Base-by-base conservation (phyloP, 140 eudicot species). In the Stevia rebaudiana region DNA sequence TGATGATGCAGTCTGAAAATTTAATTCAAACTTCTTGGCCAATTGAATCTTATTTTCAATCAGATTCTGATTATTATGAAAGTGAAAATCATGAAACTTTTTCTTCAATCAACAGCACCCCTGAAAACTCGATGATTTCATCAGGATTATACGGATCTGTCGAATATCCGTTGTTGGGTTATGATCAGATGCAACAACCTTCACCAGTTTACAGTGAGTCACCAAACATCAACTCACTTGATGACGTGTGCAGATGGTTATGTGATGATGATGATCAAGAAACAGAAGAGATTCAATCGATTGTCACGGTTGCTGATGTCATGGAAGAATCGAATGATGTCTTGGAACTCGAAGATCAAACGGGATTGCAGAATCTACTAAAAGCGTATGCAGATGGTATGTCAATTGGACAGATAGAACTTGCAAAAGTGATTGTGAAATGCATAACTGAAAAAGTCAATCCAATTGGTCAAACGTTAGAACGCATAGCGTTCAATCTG, bases 341-440 rank as follows among this genome's bases (percentile, higher is more conserved):
- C 13, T 68, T 67, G 80, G 82, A 74, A 43, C 17, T 47, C 11
- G 84, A 86, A 47, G 35, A 50, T 10, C 60, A 75, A 51, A 6
- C 64, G 47, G 72, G 78, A 43, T 65, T 77, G 0, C 61, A 37
- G 19, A 82, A 81, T 68, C 87, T 83, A 4, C 69, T 80, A 8
- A 60, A 39, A 53, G 90, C 87, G 23, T 86, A 86, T 63, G 83
- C 76, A 25, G 95, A 86, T 39, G 81, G 87, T 19, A 73, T 52
- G 69, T 79, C 75, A 58, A 79, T 66, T 67, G 81, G 79, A 19
- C 79, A 80, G 22, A 48, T 18, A 47, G 83, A 75, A 44, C 83
- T 86, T 22, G 76, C 70, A 0, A 74, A 73, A 16, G 87, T 81
- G 41, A 73, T 80, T 16, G 63, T 54, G 4, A 73, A 47, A 30